A percentile compares a stretch with the other conserved stretches of the same genome.
Conservation (phyloP, 495 filamentous ascomycete species). For the Xylona heveae region DNA sequence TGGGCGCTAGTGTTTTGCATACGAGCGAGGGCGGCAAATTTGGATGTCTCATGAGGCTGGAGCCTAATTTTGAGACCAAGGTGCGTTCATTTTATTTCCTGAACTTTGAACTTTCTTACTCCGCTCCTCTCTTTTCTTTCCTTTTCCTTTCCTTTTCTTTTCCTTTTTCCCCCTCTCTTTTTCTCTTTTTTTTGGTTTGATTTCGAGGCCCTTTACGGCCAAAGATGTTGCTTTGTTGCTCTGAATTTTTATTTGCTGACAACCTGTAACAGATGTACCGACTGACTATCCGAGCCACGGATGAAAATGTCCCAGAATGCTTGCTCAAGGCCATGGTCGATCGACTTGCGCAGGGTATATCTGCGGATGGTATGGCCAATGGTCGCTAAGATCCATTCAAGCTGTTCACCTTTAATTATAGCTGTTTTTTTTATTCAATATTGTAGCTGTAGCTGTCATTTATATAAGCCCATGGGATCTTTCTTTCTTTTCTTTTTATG, state of each 20-base stretch:
- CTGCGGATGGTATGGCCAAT: too few relatives aligned
- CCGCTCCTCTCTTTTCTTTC: not conserved
- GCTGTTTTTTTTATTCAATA: too few relatives aligned
- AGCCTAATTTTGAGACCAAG: conserved; percentile 83
- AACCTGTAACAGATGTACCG: conserved; percentile 61
- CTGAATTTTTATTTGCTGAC: not conserved
- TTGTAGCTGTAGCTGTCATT: too few relatives aligned
- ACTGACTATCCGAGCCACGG: conserved; percentile 82
- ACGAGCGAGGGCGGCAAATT: conserved; percentile 72
- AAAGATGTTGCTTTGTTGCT: too few relatives aligned
- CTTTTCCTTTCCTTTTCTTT: not conserved
- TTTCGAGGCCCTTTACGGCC: too few relatives aligned
- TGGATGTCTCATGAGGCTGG: conserved; percentile 78
- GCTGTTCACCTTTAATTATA: too few relatives aligned
- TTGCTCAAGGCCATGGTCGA: conserved; percentile 77
- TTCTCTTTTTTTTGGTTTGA: too few relatives aligned
- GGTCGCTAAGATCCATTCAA: too few relatives aligned
- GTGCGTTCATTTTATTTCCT: conserved; percentile 24
- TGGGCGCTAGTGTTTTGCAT: conserved; percentile 78
- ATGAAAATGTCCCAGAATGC: conserved; percentile 64
- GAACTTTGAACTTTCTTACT: not conserved
- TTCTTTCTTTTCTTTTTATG: too few relatives aligned
- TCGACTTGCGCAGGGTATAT: conserved; percentile 35
- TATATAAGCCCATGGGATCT: too few relatives aligned
- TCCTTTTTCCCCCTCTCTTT: too few relatives aligned